A percentile compares a stretch with the other conserved stretches of the same genome.
These are phyloP conservation scores for Castanea crenata DNA, from an alignment of 306 rosid genomes.

Conservation along the genomic window DNA sequence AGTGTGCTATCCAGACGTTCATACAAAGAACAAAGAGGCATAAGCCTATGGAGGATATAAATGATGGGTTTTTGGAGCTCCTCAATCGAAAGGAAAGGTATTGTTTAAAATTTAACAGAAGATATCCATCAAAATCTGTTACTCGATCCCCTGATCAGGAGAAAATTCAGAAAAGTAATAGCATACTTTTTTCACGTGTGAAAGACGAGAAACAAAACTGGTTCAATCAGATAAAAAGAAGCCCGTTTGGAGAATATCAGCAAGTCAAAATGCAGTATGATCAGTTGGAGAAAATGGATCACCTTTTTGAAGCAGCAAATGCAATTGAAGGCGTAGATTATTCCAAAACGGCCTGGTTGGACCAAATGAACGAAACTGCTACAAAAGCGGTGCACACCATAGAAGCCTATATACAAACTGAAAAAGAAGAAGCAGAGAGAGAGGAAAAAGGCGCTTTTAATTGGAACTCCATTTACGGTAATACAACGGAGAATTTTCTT, in stretches of 20 bases:
- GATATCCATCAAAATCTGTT: neutral
- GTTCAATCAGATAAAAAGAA: fast-evolving
- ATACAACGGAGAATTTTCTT: no score
- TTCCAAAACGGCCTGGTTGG: neutral
- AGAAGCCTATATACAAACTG: no score
- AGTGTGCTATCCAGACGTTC: neutral
- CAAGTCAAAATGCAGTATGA: neutral
- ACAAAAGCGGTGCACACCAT: no score
- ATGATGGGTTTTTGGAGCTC: neutral
- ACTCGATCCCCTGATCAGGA: no score
- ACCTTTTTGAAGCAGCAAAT: neutral
- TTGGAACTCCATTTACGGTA: no score
- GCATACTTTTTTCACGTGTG: no score
- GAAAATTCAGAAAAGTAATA: no score
- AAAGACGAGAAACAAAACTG: no score
- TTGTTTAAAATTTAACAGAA: constrained; percentile 11
- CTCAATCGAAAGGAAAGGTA: neutral
- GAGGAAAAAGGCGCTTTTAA: no score
- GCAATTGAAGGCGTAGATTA: neutral
- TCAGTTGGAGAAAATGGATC: neutral
- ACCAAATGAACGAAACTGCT: neutral
- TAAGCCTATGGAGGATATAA: constrained; percentile 10
- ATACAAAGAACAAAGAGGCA: no score
- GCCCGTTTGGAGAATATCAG: no score
- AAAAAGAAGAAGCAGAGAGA: no score